Percentiles rank a stretch among this genome's conserved stretches.
Evolutionary conservation across 345 rosid genomes (phyloP).

Genomic region (Aquilaria malaccensis): DNA sequence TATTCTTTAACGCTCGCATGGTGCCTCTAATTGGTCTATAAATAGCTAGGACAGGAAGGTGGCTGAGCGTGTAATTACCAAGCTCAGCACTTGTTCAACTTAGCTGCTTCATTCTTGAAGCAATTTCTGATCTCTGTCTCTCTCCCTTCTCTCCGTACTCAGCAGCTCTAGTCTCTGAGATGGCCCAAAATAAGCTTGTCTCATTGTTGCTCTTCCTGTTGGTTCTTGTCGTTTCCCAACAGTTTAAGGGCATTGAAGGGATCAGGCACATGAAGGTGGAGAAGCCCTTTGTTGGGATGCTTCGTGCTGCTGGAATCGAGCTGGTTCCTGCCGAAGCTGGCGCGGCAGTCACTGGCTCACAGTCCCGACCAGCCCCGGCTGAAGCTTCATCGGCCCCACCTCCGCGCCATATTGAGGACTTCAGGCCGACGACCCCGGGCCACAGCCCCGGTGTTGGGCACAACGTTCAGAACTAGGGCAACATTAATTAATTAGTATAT

Average conservation of each 20-base stretch:
- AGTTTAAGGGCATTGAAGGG: slow-evolving; percentile 26
- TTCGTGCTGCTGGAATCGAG: not conserved
- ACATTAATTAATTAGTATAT: not conserved
- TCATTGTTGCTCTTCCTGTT: slow-evolving; percentile 18
- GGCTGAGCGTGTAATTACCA: too few relatives aligned
- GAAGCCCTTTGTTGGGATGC: slow-evolving; percentile 5
- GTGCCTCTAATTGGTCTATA: too few relatives aligned
- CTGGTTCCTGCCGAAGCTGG: slow-evolving; percentile 4
- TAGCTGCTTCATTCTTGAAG: not conserved
- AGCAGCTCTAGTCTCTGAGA: slow-evolving; percentile 4
- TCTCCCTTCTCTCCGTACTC: not conserved
- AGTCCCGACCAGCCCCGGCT: slow-evolving; percentile 18
- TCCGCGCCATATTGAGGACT: slow-evolving; percentile 29
- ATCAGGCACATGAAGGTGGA: slow-evolving; percentile 23
- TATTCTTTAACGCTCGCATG: too few relatives aligned
- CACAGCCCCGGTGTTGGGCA: slow-evolving; percentile 66
- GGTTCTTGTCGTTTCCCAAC: slow-evolving; percentile 24
- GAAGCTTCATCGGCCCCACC: slow-evolving; percentile 18
- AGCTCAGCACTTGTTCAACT: not conserved
- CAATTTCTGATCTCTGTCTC: not conserved
- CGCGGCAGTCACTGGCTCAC: not conserved
- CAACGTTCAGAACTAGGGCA: slow-evolving; percentile 28
- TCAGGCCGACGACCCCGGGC: slow-evolving; percentile 61
- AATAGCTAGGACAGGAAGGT: too few relatives aligned
- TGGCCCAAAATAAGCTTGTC: slow-evolving; percentile 37